These are phyloP conservation scores for Asterochloris erici DNA, from an alignment of 139 green algal species.

Conservation along the genomic window DNA sequence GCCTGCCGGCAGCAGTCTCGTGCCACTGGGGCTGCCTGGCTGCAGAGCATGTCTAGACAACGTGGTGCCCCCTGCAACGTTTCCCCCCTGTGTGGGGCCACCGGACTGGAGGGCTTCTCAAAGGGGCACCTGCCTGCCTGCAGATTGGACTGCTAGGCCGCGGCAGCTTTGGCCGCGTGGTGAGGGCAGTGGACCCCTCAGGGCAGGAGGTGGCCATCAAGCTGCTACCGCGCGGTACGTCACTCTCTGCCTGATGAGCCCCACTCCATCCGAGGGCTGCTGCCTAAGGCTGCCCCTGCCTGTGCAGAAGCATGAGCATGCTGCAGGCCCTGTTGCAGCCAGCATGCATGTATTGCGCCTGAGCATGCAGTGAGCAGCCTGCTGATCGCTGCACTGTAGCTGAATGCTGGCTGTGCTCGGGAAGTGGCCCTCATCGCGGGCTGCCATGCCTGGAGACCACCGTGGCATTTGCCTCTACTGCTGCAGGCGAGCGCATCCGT, in stretches of 20 bases:
- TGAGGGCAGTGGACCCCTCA: slow-evolving; percentile 22
- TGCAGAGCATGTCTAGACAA: no score
- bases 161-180: slow-evolving; percentile 32
- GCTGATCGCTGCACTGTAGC: neutral
- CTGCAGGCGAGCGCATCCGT: slow-evolving; percentile 21
- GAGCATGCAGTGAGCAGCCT: neutral
- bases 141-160: slow-evolving; percentile 29
- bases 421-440: neutral
- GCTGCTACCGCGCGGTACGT: slow-evolving; percentile 33
- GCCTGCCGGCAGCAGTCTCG: no score
- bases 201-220: slow-evolving; percentile 37
- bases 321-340: neutral
- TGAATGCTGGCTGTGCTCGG: neutral
- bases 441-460: neutral
- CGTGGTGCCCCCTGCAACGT: no score
- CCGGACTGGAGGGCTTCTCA: no score
- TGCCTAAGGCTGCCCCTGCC: neutral
- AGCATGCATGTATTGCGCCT: neutral
- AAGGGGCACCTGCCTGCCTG: neutral
- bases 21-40: no score
- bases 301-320: neutral
- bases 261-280: neutral
- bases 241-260: neutral
- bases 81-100: no score
- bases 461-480: neutral